phyloP scores from a whole-genome alignment of 805 yeast species.

The Saturnispora silvae region DNA sequence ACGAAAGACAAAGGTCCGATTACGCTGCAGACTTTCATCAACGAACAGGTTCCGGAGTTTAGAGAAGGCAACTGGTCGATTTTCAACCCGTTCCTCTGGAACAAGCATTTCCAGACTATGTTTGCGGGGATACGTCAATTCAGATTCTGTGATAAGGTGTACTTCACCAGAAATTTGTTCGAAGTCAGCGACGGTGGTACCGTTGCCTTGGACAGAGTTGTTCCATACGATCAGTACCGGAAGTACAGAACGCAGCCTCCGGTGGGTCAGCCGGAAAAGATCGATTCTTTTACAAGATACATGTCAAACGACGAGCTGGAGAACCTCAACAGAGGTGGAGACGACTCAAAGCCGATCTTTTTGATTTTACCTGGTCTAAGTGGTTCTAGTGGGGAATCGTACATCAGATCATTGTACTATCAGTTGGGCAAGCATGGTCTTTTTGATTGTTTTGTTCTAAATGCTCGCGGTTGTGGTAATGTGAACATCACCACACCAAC shows the following conservation, averaged over 20 bases:
- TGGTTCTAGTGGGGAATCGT: constrained; percentile 78
- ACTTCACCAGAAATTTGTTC: constrained; percentile 65
- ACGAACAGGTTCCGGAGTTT: constrained; percentile 31
- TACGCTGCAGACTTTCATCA: constrained; percentile 18
- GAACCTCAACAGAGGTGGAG: constrained; percentile 20
- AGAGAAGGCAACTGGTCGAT: constrained; percentile 38
- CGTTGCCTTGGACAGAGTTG: constrained; percentile 65
- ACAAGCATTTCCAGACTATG: constrained; percentile 72
- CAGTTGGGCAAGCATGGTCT: constrained; percentile 24
- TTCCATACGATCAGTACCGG: constrained; percentile 27
- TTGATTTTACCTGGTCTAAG: constrained; percentile 67
- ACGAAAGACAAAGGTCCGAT: constrained; percentile 3
- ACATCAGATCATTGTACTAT: constrained; percentile 50
- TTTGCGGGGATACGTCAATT: constrained; percentile 49
- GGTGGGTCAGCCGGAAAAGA: constrained; percentile 27
- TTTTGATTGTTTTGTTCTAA: constrained; percentile 61
- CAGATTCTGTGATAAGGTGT: constrained; percentile 41
- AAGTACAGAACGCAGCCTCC: constrained; percentile 22
- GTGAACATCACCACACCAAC: constrained; percentile 58
- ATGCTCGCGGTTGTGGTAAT: constrained; percentile 69
- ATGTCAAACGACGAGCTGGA: constrained; percentile 36
- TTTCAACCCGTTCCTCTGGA: constrained; percentile 53
- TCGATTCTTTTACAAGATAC: constrained; percentile 46
- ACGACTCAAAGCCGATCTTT: constrained; percentile 43
- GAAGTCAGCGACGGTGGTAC: constrained; percentile 56